Percentiles rank a stretch among this genome's conserved stretches.
These are phyloP conservation scores for Coleophoma crateriformis DNA, from an alignment of 2,329 filamentous ascomycete species.

Conservation along the genomic window DNA sequence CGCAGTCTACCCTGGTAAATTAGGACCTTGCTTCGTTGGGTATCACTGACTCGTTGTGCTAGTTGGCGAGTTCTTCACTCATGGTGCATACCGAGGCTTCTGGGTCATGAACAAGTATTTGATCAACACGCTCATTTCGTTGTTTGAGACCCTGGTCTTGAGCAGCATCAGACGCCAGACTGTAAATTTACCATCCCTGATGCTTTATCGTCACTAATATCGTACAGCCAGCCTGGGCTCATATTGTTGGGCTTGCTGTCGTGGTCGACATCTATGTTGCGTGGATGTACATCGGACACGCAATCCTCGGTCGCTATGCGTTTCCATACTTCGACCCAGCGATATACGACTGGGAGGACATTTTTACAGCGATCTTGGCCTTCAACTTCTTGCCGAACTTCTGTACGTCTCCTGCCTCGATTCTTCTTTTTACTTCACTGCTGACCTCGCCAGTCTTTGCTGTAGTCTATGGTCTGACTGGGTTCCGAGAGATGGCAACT, in stretches of 20 bases:
- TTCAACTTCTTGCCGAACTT: constrained; percentile 14
- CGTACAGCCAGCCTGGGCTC: constrained; percentile 17
- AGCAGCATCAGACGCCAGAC: constrained; percentile 24
- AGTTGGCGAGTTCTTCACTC: constrained; percentile 16
- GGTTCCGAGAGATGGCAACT: constrained; percentile 14
- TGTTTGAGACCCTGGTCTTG: constrained; percentile 25
- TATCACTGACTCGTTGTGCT: background rate
- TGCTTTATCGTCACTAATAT: constrained; percentile 5
- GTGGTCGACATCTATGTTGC: constrained; percentile 19
- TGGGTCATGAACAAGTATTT: constrained; percentile 19
- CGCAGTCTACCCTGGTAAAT: constrained; percentile 14
- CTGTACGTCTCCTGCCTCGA: constrained; percentile 12
- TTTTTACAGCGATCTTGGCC: constrained; percentile 11
- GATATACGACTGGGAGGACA: constrained; percentile 19
- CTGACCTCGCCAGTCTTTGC: constrained; percentile 10
- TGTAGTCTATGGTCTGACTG: constrained; percentile 15
- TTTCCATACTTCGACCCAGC: constrained; percentile 26
- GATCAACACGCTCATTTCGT: constrained; percentile 21
- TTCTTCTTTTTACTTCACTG: background rate
- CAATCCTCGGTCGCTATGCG: constrained; percentile 17
- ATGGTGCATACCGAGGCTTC: constrained; percentile 17
- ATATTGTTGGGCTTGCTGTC: constrained; percentile 15
- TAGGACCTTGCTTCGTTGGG: background rate
- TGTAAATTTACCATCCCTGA: constrained; percentile 13
- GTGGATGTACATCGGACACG: constrained; percentile 24